Evolutionary conservation across 495 filamentous ascomycete species (phyloP), one percentile per base, ranked within the genome.

Genomic region (Choiromyces venosus): DNA sequence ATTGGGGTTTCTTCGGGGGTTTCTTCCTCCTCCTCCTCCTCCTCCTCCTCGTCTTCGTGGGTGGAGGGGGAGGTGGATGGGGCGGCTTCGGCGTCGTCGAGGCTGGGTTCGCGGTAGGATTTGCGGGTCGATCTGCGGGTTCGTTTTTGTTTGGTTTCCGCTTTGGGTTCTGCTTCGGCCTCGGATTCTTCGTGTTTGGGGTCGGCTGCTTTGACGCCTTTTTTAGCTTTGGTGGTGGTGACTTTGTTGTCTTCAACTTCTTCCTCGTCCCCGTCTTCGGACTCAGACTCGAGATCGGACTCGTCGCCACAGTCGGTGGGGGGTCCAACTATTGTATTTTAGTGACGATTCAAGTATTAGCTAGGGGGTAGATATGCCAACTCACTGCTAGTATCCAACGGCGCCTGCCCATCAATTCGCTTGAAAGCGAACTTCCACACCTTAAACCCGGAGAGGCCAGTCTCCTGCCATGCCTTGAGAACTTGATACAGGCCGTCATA

Each of bases 381-480:
- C 69, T 14, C 25, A 77, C 75, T 44, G 33, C 67, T 56, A 37
- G 38, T 80, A 65, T 75, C 42, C 21, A 80, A 67, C 36, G 79
- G 71, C 38, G 39, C n/a, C 67, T 81, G 79, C 9, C 79, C 79
- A 42, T 81, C 73, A 4, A 81, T 42, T 64, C 79, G 78, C 76
- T 81, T 78, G 36, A 82, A 82, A 33, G 80, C 81, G 67, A 77
- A 82, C 37, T 73, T 79, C 68, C 73, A 82, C 14, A 82, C 81
- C 56, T 75, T 75, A 42, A 69, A 82, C 14, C 81, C 81, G 10
- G 73, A 72, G 25, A 78, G 67, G 7, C 76, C 79, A 39, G 69
- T 75, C n/a, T 82, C 76, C 40, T 76, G 66, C 82, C 81, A 82
- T 12, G 76, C 71, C n/a, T 70, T 79, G 37, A 81, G 39, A 12